Conservation (phyloP, 2,329 filamentous ascomycete species). For the Monilinia fructicola region DNA sequence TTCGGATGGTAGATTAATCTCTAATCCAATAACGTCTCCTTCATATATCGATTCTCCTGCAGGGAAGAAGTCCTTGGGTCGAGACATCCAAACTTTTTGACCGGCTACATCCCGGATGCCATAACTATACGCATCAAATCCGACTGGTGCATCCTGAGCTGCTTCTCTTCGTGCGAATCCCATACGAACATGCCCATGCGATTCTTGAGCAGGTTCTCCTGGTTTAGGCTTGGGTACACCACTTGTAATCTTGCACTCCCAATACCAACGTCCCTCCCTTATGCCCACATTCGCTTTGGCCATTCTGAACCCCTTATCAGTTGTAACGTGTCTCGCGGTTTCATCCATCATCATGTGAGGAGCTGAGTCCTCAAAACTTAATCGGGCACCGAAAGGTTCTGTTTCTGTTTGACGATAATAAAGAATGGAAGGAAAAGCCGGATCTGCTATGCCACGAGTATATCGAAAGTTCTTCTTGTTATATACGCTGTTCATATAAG, state of each 20-base stretch:
- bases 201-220: constrained; percentile 30
- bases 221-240: constrained; percentile 57
- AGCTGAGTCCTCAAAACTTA: constrained; percentile 91
- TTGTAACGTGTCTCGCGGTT: constrained; percentile 74
- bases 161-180: constrained; percentile 84
- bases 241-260: constrained; percentile 85
- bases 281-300: constrained; percentile 87
- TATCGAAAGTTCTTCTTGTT: constrained; percentile 81
- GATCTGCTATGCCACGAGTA: constrained; percentile 86
- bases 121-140: constrained; percentile 91
- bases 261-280: constrained; percentile 87
- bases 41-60: constrained; percentile 77
- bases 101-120: constrained; percentile 86
- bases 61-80: constrained; percentile 86
- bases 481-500: constrained; percentile 48
- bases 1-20: constrained; percentile 86
- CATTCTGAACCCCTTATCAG: constrained; percentile 90
- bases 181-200: constrained; percentile 67
- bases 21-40: constrained; percentile 90
- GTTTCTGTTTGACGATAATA: constrained; percentile 89
- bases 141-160: constrained; percentile 77
- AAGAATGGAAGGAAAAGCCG: constrained; percentile 78
- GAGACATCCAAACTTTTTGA: constrained; percentile 89
- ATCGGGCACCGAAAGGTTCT: constrained; percentile 75
- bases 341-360: constrained; percentile 80